A percentile compares a stretch with the other conserved stretches of the same genome.
Conservation (phyloP, 495 filamentous ascomycete species). For the Penicillium crystallinum region DNA sequence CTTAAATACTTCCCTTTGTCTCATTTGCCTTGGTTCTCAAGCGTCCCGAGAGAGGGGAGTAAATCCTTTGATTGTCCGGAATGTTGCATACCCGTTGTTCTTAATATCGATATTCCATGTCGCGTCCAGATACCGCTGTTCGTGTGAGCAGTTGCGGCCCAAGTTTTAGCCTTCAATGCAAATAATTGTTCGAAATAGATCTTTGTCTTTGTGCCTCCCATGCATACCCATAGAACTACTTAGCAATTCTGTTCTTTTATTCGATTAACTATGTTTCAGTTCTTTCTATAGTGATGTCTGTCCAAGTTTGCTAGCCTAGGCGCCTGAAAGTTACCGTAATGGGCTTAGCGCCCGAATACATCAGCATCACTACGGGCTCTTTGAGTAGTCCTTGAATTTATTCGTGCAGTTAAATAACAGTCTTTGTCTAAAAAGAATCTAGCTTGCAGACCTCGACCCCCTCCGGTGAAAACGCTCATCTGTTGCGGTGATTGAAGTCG, state of each 20-base stretch:
- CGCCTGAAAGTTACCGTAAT: background rate
- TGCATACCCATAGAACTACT: too few species aligned
- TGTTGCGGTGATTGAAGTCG: background rate
- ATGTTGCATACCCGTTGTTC: slow-evolving; percentile 21
- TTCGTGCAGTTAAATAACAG: background rate
- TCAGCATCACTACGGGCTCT: background rate
- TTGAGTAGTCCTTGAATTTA: background rate
- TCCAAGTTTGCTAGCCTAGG: background rate
- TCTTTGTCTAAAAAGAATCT: background rate
- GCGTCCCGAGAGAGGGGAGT: slow-evolving; percentile 2
- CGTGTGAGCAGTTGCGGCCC: slow-evolving; percentile 20
- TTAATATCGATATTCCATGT: slow-evolving; percentile 29
- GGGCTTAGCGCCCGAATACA: background rate
- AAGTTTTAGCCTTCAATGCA: slow-evolving; percentile 28
- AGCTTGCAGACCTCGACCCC: background rate
- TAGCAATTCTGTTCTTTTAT: background rate
- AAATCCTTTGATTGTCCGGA: background rate
- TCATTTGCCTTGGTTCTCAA: slow-evolving; percentile 12
- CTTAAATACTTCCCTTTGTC: slow-evolving; percentile 12
- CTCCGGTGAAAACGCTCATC: background rate
- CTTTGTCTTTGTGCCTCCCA: too few species aligned
- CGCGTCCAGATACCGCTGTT: slow-evolving; percentile 30
- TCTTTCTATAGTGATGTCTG: background rate
- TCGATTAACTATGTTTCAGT: background rate
- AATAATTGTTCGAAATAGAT: slow-evolving; percentile 16